Percentiles rank a stretch among this genome's conserved stretches.
Evolutionary conservation across 1,284 basidiomycete species (phyloP).

Genomic region (Ustilago xerochloae): DNA sequence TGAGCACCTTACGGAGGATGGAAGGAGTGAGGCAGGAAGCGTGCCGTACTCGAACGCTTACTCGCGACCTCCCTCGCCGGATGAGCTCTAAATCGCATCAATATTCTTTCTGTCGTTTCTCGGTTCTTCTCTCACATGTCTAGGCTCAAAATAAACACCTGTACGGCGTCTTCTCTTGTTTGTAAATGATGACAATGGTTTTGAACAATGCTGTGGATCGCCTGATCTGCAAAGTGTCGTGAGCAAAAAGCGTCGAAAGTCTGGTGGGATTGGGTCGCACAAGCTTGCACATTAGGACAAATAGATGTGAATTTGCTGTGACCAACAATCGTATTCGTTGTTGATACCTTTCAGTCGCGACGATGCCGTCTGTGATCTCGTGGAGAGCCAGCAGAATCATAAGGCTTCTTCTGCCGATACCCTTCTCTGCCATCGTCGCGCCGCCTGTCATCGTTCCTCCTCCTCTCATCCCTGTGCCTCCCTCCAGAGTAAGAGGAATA

Average conservation of each 20-base stretch:
- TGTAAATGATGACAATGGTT: conserved; percentile 10
- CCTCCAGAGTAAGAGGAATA: not conserved
- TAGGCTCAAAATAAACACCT: not conserved
- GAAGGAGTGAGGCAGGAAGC: conserved; percentile 53
- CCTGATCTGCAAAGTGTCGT: no score
- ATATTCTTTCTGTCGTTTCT: not conserved
- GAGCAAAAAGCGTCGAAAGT: no score
- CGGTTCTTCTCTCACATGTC: not conserved
- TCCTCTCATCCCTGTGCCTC: not conserved
- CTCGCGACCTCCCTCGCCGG: conserved; percentile 59
- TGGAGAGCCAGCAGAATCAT: not conserved
- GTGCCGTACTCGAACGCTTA: conserved; percentile 49
- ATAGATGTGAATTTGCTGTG: not conserved
- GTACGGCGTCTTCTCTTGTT: conserved; percentile 1
- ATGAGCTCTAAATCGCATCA: conserved; percentile 58
- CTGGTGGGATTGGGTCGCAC: no score
- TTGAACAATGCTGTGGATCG: not conserved
- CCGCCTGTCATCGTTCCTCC: not conserved
- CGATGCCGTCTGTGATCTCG: not conserved
- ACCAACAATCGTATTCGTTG: no score
- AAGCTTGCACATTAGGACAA: not conserved
- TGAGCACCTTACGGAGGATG: conserved; percentile 62
- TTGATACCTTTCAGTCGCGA: no score
- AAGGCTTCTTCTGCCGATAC: not conserved
- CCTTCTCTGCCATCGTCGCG: not conserved